Conservation (phyloP, 2,329 filamentous ascomycete genomes). For the Pezicula rhizophila region DNA sequence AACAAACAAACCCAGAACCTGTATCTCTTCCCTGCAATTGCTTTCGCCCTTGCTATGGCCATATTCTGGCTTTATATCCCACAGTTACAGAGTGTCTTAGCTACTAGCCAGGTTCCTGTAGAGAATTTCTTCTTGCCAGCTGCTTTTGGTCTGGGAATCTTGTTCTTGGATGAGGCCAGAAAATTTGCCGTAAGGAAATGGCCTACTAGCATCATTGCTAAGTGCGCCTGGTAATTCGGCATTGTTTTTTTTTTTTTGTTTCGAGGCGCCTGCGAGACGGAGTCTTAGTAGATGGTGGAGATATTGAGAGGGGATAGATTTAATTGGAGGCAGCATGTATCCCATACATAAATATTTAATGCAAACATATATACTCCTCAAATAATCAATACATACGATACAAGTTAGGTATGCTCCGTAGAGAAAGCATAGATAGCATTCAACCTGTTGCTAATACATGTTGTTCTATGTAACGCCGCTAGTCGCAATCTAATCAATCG, state of each 20-base stretch:
- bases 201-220: constrained; percentile 51
- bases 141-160: constrained; percentile 59
- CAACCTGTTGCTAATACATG: too few relatives aligned
- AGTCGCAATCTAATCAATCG: too few relatives aligned
- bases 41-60: constrained; percentile 62
- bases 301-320: not conserved
- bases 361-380: too few relatives aligned
- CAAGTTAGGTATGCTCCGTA: too few relatives aligned
- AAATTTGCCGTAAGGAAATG: constrained; percentile 57
- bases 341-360: too few relatives aligned
- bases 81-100: constrained; percentile 53
- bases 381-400: too few relatives aligned
- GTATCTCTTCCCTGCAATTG: constrained; percentile 63
- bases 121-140: constrained; percentile 75
- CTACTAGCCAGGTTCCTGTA: constrained; percentile 57
- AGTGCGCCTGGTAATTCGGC: constrained; percentile 54
- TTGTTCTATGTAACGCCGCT: too few relatives aligned
- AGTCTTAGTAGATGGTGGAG: too few relatives aligned
- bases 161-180: constrained; percentile 60
- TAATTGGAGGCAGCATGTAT: too few relatives aligned
- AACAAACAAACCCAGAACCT: constrained; percentile 60
- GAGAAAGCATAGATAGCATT: too few relatives aligned
- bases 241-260: not conserved
- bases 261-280: too few relatives aligned
- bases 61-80: constrained; percentile 68